A percentile compares a stretch with the other conserved stretches of the same genome.
phyloP scores from a whole-genome alignment of 1,284 basidiomycete species.

The Earliella scabrosa region DNA sequence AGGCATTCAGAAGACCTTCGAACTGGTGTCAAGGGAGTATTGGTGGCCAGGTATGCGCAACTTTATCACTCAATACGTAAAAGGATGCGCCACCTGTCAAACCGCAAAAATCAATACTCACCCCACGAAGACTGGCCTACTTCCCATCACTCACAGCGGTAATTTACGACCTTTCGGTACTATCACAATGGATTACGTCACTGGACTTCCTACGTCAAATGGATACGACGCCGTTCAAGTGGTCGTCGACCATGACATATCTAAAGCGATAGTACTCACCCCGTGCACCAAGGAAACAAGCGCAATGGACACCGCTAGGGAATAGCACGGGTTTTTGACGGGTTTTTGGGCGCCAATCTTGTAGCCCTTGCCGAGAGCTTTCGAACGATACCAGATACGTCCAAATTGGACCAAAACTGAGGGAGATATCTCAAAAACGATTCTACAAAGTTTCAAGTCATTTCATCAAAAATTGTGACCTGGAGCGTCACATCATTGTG shows the following conservation, averaged over 20 bases:
- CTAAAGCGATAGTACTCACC: constrained; percentile 36
- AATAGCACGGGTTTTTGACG: too few relatives aligned
- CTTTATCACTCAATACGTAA: constrained; percentile 38
- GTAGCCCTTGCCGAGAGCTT: too few relatives aligned
- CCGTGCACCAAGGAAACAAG: constrained; percentile 30
- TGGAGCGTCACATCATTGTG: too few relatives aligned
- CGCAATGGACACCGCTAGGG: not conserved
- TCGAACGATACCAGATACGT: too few relatives aligned
- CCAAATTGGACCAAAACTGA: too few relatives aligned
- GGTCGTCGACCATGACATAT: constrained; percentile 35
- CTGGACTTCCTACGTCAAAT: constrained; percentile 34
- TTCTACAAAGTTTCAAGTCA: too few relatives aligned
- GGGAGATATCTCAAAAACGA: too few relatives aligned
- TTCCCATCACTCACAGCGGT: not conserved
- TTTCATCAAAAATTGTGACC: too few relatives aligned
- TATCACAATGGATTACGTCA: not conserved
- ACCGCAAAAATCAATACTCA: not conserved
- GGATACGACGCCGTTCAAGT: constrained; percentile 42
- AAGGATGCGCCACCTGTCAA: constrained; percentile 35
- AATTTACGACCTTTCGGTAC: not conserved
- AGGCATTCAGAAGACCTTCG: not conserved
- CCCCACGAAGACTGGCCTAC: not conserved
- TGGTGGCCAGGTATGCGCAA: constrained; percentile 42
- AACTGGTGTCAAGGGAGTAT: not conserved
- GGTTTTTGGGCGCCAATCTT: too few relatives aligned